phyloP scores from a whole-genome alignment of 768 basidiomycete species.

The Ramaria sp. region DNA sequence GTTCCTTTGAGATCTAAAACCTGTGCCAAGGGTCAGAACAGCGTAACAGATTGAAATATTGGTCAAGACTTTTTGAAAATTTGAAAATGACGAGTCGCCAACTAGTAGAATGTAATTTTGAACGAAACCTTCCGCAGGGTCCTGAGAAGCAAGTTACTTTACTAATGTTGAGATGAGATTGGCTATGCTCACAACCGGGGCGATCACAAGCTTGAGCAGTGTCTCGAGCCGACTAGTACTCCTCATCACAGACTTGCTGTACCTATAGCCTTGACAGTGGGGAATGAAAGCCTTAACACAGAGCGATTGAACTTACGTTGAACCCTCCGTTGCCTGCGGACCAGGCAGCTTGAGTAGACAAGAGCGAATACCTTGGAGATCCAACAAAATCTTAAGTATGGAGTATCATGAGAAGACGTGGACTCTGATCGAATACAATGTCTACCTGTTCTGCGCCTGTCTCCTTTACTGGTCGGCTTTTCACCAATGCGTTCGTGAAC shows the following conservation, averaged over 20 bases:
- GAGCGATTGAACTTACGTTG: conserved; percentile 1
- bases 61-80: conserved; percentile 87
- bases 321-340: conserved; percentile 37
- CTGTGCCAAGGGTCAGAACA: conserved; percentile 26
- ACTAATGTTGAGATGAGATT: background rate
- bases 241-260: conserved; percentile 72
- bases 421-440: background rate
- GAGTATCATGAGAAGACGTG: conserved; percentile 8
- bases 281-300: background rate
- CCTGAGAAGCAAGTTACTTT: conserved; percentile 24
- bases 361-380: conserved; percentile 78
- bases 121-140: conserved; percentile 89
- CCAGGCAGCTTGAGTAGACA: conserved; percentile 79
- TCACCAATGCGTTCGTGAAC: conserved; percentile 83
- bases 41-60: background rate
- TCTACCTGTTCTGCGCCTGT: conserved; percentile 90
- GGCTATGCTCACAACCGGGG: conserved; percentile 59
- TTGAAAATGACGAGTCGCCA: conserved; percentile 88
- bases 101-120: conserved; percentile 92
- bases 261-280: conserved; percentile 35
- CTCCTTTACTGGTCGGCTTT: conserved; percentile 83
- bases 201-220: conserved; percentile 89
- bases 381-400: conserved; percentile 54
- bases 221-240: conserved; percentile 78
- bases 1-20: conserved; percentile 94